Conservation (phyloP, 2,329 filamentous ascomycete genomes). For the Colletotrichum simmondsii region DNA sequence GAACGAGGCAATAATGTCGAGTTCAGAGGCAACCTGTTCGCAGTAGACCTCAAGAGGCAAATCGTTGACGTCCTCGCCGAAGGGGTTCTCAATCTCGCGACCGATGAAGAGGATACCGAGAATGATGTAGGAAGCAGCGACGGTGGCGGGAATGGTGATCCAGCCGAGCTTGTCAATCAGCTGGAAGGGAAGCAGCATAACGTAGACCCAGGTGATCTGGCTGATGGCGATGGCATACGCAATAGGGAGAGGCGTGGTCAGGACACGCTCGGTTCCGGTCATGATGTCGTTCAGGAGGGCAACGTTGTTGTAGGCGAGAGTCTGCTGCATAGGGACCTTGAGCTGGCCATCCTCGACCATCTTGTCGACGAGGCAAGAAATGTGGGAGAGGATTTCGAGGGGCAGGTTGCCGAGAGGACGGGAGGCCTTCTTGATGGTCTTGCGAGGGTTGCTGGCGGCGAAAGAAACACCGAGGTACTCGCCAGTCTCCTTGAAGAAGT, state of each 20-base stretch:
- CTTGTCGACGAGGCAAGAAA: conserved; percentile 74
- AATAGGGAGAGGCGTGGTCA: conserved; percentile 84
- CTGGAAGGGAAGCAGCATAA: conserved; percentile 85
- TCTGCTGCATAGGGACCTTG: conserved; percentile 67
- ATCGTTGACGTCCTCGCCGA: conserved; percentile 86
- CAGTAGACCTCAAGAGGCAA: conserved; percentile 82
- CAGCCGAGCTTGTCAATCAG: conserved; percentile 72
- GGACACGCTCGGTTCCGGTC: conserved; percentile 79
- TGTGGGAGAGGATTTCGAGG: conserved; percentile 80
- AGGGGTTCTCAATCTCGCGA: conserved; percentile 86
- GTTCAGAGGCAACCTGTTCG: conserved; percentile 76
- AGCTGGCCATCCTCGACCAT: conserved; percentile 67
- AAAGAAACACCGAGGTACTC: conserved; percentile 83
- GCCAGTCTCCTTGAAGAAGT: conserved; percentile 72
- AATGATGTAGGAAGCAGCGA: conserved; percentile 83
- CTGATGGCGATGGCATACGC: conserved; percentile 87
- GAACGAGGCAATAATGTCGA: conserved; percentile 73
- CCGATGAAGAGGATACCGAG: conserved; percentile 80
- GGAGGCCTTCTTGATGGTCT: conserved; percentile 77
- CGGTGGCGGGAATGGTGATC: conserved; percentile 81
- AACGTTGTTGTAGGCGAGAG: conserved; percentile 69
- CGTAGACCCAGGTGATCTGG: conserved; percentile 88
- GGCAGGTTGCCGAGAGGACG: conserved; percentile 85
- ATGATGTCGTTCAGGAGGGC: conserved; percentile 77
- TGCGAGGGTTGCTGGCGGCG: conserved; percentile 81